Conservation (phyloP, 257 asterid species). For the Schizonepeta tenuifolia region DNA sequence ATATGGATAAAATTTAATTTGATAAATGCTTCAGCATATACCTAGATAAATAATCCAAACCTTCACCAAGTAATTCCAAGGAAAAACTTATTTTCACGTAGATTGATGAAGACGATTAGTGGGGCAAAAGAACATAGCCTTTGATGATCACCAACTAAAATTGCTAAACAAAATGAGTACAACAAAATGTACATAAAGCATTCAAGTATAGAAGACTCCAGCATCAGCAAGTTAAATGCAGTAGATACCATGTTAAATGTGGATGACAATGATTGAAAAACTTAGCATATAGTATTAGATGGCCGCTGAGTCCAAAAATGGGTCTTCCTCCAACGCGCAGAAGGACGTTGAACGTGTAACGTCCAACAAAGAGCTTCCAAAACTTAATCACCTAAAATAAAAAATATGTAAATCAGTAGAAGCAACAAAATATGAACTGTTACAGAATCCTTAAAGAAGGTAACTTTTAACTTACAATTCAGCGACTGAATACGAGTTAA, state of each 20-base stretch:
- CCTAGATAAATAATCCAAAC: no score
- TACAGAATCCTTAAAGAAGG: no score
- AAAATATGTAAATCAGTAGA: background rate
- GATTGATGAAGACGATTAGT: background rate
- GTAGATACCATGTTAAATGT: background rate
- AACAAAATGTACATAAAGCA: background rate
- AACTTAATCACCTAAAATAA: conserved; percentile 10
- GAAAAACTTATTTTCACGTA: background rate
- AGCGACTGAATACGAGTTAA: no score
- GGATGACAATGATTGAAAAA: background rate
- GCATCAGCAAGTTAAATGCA: background rate
- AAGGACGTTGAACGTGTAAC: background rate
- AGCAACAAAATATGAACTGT: background rate
- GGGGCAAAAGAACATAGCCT: background rate
- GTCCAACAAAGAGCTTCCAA: background rate
- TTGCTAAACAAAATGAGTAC: background rate
- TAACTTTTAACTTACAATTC: no score
- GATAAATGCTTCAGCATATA: no score
- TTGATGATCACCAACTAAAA: conserved; percentile 2
- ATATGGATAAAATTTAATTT: no score
- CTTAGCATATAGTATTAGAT: background rate
- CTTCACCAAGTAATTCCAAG: background rate
- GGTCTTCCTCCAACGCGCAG: background rate
- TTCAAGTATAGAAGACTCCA: background rate
- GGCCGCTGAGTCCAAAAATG: background rate